phyloP scores from a whole-genome alignment of 2,329 filamentous ascomycete species.

The Sporothrix phasma region DNA sequence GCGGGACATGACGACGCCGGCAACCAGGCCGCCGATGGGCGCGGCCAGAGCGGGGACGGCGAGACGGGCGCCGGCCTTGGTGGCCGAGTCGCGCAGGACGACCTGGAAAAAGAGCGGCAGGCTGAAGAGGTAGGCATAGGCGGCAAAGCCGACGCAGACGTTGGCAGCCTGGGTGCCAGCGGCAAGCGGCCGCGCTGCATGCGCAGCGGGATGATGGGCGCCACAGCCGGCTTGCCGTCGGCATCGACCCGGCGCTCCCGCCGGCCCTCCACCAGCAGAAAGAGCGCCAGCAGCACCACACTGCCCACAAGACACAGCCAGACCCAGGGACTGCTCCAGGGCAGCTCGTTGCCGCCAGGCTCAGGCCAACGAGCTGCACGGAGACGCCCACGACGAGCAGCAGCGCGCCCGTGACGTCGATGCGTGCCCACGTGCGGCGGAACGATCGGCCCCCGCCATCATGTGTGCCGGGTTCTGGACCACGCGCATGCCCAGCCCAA shows the following conservation, averaged over 20 bases:
- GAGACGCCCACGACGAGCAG: constrained; percentile 50
- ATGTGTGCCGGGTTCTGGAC: neutral
- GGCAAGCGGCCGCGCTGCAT: constrained; percentile 46
- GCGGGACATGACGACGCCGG: constrained; percentile 45
- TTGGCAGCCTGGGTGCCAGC: constrained; percentile 47
- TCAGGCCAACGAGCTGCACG: constrained; percentile 45
- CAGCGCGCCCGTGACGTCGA: constrained; percentile 49
- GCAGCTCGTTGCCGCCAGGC: constrained; percentile 45
- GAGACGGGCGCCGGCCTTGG: constrained; percentile 53
- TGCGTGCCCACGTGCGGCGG: constrained; percentile 38
- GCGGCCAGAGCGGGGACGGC: constrained; percentile 52
- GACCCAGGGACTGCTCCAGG: constrained; percentile 42
- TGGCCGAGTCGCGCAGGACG: constrained; percentile 52
- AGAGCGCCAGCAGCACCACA: constrained; percentile 32
- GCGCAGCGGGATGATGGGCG: constrained; percentile 42
- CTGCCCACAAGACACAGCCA: constrained; percentile 35
- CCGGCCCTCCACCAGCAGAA: constrained; percentile 37
- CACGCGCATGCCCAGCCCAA: constrained; percentile 22
- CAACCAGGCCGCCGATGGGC: constrained; percentile 44
- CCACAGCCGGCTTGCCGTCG: neutral
- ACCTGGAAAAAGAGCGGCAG: constrained; percentile 61
- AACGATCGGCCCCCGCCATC: constrained; percentile 20
- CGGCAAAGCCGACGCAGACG: constrained; percentile 49
- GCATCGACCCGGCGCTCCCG: constrained; percentile 31
- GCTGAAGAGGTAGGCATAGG: constrained; percentile 59